Conservation (phyloP, 306 rosid species). For the cucumber (Cucumis sativus) region Cucumber_9930_V3 NC_026658.2:10234001-10234500, state of each 20-base stretch:
- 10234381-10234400: background rate
- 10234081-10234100: too few species aligned
- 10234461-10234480: background rate
- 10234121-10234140: too few species aligned
- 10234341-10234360: background rate
- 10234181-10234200: too few species aligned
- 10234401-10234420: background rate
- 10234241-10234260: background rate
- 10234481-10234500: background rate
- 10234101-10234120: too few species aligned
- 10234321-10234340: background rate
- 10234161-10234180: too few species aligned
- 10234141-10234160: too few species aligned
- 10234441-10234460: background rate
- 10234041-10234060: background rate
- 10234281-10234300: background rate
- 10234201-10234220: too few species aligned
- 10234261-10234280: too few species aligned
- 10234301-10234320: background rate
- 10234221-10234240: too few species aligned
- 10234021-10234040: background rate
- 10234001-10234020: background rate
- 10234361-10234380: background rate
- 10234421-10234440: background rate
- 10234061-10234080: background rate